Evolutionary conservation across 257 asterid species (phyloP), one percentile per base, ranked within the genome.

Genomic region (Forsythia suspensa): DNA sequence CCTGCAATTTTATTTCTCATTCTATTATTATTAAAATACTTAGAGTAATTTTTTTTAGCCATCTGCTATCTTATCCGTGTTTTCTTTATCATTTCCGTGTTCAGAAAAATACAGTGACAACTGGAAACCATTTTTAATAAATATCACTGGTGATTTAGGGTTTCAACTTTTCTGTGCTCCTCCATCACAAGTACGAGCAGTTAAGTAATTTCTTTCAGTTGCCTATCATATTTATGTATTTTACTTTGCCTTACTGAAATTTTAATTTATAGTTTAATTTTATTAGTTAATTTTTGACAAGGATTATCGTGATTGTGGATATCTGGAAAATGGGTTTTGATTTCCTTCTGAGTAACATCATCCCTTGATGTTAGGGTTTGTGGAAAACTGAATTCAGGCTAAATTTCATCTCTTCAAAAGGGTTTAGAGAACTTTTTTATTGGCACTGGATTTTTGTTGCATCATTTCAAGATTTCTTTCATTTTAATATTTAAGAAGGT

Each of bases 321-420:
- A n/a, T 8, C n/a, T 29, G n/a, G 70, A 10, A 9, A 10, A 4
- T 63, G 70, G 38, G 70, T 63, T 8, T 63, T 63, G 40, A 63
- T 63, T 63, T 44, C 76, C 55, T 11, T 71, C 21, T 12, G 4
- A 5, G 38, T 21, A 44, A 21, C 63, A 15, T 43, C 21, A 40
- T 38, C 36, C 51, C 36, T 21, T 24, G 46, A 39, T 63, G 46
- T 63, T 80, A 80, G 84, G 84, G 84, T 80, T 75, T 59, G 51
- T 37, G 36, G 24, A 63, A 72, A 71, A 52, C 1, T 44, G 82
- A 46, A 66, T 80, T 59, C 12, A 63, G 9, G 7, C 13, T 63
- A 63, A 20, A 63, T 21, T 24, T 63, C 39, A 29, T 63, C 70
- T 63, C 55, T 78, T 70, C 66, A 73, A 78, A 69, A 21, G 61